These are phyloP conservation scores for Sphaerulina musiva DNA, from an alignment of 2,329 filamentous ascomycete genomes.

Conservation along the genomic window DNA sequence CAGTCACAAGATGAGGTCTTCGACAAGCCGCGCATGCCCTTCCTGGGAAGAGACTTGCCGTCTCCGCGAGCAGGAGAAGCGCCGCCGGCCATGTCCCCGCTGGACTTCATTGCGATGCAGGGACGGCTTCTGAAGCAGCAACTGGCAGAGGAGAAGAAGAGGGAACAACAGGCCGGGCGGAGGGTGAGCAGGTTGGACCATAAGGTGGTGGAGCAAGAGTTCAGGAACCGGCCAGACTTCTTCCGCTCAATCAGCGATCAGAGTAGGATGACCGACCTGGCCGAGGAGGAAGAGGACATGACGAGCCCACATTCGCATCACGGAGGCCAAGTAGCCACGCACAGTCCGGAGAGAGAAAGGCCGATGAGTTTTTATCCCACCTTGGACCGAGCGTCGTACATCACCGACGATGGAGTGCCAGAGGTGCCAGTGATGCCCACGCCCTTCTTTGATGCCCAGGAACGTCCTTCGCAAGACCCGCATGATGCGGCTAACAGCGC, in stretches of 20 bases:
- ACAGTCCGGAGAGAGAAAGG: constrained; percentile 31
- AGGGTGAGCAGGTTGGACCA: constrained; percentile 82
- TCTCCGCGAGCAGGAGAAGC: constrained; percentile 51
- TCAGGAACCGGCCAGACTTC: constrained; percentile 71
- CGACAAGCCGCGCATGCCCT: constrained; percentile 25
- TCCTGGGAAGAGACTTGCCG: constrained; percentile 37
- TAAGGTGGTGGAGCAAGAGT: constrained; percentile 71
- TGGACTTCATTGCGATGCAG: constrained; percentile 91
- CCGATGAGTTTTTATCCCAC: constrained; percentile 34
- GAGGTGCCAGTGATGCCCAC: constrained; percentile 18
- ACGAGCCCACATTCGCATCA: constrained; percentile 27
- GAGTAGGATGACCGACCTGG: constrained; percentile 33
- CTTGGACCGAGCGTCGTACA: constrained; percentile 24
- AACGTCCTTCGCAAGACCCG: constrained; percentile 12
- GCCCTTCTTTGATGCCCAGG: constrained; percentile 25
- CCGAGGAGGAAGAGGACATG: constrained; percentile 44
- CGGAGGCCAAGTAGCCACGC: constrained; percentile 8
- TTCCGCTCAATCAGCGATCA: constrained; percentile 65
- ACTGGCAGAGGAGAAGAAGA: constrained; percentile 63
- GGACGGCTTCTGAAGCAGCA: constrained; percentile 64
- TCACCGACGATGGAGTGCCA: constrained; percentile 11
- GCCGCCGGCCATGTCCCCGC: constrained; percentile 82
- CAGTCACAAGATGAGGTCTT: constrained; percentile 13
- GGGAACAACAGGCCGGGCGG: constrained; percentile 61
- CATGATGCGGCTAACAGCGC: constrained; percentile 4